phyloP scores from a whole-genome alignment of 2,329 filamentous ascomycete genomes.

The Pseudogymnoascus sp. region DNA sequence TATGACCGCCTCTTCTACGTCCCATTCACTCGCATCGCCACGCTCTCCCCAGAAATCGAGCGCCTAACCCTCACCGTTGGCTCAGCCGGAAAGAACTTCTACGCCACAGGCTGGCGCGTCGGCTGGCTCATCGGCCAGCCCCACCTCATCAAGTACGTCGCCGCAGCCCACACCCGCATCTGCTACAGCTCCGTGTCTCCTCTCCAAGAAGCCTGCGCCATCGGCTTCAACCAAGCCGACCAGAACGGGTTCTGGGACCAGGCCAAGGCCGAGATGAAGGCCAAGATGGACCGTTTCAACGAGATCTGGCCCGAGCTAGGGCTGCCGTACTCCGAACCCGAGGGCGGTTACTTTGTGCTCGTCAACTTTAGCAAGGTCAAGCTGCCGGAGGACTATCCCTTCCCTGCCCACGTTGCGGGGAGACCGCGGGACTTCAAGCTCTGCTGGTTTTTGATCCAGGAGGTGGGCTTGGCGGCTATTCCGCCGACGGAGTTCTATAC shows the following conservation, averaged over 20 bases:
- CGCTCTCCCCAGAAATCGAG: slow-evolving; percentile 81
- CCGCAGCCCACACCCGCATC: slow-evolving; percentile 88
- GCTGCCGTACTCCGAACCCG: slow-evolving; percentile 60
- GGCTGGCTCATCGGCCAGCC: slow-evolving; percentile 87
- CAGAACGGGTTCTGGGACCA: slow-evolving; percentile 78
- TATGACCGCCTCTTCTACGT: slow-evolving; percentile 95
- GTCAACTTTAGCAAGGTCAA: slow-evolving; percentile 87
- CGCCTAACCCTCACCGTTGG: slow-evolving; percentile 86
- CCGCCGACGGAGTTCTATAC: slow-evolving; percentile 98
- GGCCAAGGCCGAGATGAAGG: slow-evolving; percentile 78
- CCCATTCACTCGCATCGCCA: slow-evolving; percentile 87
- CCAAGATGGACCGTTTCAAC: slow-evolving; percentile 81
- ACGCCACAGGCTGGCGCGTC: slow-evolving; percentile 93
- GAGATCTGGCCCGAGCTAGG: slow-evolving; percentile 66
- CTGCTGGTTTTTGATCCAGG: slow-evolving; percentile 92
- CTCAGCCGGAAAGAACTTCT: slow-evolving; percentile 96
- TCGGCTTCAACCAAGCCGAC: slow-evolving; percentile 89
- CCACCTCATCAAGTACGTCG: slow-evolving; percentile 82
- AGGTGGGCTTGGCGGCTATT: slow-evolving; percentile 90
- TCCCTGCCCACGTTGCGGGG: slow-evolving; percentile 78
- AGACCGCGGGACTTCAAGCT: slow-evolving; percentile 91
- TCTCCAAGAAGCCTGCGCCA: slow-evolving; percentile 85
- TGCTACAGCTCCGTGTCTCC: slow-evolving; percentile 93
- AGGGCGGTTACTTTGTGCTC: slow-evolving; percentile 95
- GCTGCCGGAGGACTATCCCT: slow-evolving; percentile 73